Evolutionary conservation across 139 green algal species (phyloP).

Genomic region (Haematococcus sp.): DNA sequence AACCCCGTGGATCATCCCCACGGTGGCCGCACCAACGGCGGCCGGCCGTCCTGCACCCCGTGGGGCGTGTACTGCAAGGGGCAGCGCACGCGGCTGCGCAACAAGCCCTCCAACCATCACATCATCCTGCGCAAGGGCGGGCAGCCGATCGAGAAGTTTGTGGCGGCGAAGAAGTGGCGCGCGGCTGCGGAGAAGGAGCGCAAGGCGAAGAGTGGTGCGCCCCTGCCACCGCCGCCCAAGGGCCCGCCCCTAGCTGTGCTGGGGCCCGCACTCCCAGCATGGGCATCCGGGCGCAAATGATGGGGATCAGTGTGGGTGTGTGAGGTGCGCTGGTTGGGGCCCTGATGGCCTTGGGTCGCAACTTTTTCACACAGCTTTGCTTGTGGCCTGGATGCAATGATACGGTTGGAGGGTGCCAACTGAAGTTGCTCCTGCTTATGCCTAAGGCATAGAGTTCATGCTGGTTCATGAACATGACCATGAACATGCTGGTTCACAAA

Average conservation of each 20-base stretch:
- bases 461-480: too few species aligned
- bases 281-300: not conserved
- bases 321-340: too few species aligned
- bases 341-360: too few species aligned
- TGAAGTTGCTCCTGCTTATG: too few species aligned
- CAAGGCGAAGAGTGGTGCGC: conserved; percentile 3
- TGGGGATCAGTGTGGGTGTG: too few species aligned
- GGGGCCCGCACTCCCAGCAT: not conserved
- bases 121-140: conserved; percentile 56
- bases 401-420: too few species aligned
- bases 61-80: conserved; percentile 91
- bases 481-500: too few species aligned
- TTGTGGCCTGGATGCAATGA: too few species aligned
- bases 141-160: conserved; percentile 60
- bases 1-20: conserved; percentile 95
- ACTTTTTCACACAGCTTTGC: too few species aligned
- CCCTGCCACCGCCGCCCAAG: not conserved
- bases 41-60: conserved; percentile 72
- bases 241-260: not conserved
- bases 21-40: conserved; percentile 79
- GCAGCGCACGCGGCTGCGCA: conserved; percentile 71
- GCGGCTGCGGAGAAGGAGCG: conserved; percentile 3
- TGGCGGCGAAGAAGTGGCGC: conserved; percentile 32
- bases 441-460: too few species aligned
- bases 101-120: conserved; percentile 58